Base-by-base conservation (phyloP, 345 rosid species). In the Populus alba region DNA sequence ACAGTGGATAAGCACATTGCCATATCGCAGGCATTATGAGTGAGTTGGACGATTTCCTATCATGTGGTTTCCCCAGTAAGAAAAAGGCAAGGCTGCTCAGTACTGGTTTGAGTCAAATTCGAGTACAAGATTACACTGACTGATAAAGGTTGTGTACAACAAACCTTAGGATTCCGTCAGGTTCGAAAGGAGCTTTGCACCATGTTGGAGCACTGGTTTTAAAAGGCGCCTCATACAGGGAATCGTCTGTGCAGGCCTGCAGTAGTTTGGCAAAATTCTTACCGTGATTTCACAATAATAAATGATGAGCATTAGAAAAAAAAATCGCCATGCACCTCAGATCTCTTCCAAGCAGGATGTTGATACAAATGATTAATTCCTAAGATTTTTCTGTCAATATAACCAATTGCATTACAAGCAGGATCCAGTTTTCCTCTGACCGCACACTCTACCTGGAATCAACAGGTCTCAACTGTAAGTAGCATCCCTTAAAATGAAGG, bases 151-250 rank as follows among this genome's bases (percentile, higher is more conserved):
- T 41, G 53, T 18, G 18, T 8, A 63, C 29, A 66, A 78, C 71
- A 75, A 65, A 93, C 98, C 98, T 94, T 71, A 94, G 76, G 77
- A 91, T 76, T 77, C 99, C 98, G 84, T 95, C 99, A 71, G 99
- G 99, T 83, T 93, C 99, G 71, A 93, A 93, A 39, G 99, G 96
- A 59, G 98, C 94, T 77, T 70, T 84, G 73, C 98, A 95, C 99
- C 98, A 93, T 11, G 96, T 83, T 18, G 98, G 93, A 83, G 97
- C 97, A 79, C 81, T 87, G 69, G 45, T 77, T 41, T 75, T 81
- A 3, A 95, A 68, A 67, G 90, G 82, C 70, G 97, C 92, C 43
- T 82, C 89, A 66, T 86, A 85, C 12, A 94, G 98, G 73, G 95
- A 91, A 82, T 80, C 72, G 49, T 66, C 75, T 5, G 95, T 93